A percentile compares a stretch with the other conserved stretches of the same genome.
These are phyloP conservation scores for Terana coerulea DNA, from an alignment of 768 basidiomycete genomes.

Conservation along the genomic window DNA sequence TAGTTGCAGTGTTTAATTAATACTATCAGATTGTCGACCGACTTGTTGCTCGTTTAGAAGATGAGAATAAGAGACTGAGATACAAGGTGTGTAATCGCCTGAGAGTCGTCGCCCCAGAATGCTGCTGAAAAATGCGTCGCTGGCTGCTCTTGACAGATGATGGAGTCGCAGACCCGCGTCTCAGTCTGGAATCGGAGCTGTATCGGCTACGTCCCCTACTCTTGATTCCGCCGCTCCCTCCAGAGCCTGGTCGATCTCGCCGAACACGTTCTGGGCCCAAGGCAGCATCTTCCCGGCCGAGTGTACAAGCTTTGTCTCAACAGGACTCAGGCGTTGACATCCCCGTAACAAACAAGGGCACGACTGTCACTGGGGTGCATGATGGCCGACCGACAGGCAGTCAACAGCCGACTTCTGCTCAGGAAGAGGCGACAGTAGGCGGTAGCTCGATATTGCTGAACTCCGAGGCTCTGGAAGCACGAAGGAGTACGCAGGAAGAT, in stretches of 20 bases:
- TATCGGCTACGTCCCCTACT: constrained; percentile 63
- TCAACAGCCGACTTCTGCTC: neutral
- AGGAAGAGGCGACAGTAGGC: neutral
- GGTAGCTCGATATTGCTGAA: too few relatives aligned
- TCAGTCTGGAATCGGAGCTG: constrained; percentile 60
- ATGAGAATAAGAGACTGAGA: constrained; percentile 59
- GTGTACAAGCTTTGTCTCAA: neutral
- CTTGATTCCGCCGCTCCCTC: neutral
- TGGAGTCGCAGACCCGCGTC: constrained; percentile 49
- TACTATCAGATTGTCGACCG: constrained; percentile 29
- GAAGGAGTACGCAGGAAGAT: too few relatives aligned
- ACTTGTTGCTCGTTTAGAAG: constrained; percentile 44
- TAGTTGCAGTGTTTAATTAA: neutral
- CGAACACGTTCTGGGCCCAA: neutral
- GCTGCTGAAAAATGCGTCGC: constrained; percentile 1
- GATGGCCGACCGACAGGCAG: too few relatives aligned
- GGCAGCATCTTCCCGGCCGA: neutral
- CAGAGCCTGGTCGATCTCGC: neutral
- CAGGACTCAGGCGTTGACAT: neutral
- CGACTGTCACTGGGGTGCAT: too few relatives aligned
- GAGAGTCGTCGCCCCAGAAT: neutral
- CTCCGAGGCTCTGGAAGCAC: too few relatives aligned
- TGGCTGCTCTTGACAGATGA: constrained; percentile 51
- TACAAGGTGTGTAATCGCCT: constrained; percentile 57
- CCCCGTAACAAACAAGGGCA: neutral